These are phyloP conservation scores for Trebouxia sp. DNA, from an alignment of 139 green algal genomes.

Conservation along the genomic window DNA sequence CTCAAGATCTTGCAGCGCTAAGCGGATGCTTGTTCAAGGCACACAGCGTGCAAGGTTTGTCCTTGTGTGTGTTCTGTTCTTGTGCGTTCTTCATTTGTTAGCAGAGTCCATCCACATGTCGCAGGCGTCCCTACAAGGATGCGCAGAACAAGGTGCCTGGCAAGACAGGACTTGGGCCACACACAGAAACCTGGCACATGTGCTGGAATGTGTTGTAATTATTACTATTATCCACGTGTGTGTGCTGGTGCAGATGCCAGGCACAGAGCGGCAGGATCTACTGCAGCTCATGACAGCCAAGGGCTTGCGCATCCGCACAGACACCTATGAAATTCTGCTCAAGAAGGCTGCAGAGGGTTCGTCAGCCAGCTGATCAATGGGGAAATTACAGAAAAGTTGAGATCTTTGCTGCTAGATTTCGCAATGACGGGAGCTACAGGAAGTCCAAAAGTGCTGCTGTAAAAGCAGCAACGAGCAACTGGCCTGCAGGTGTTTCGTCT, in stretches of 20 bases:
- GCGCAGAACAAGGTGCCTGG: neutral
- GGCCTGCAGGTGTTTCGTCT: no score
- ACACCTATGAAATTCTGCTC: constrained; percentile 74
- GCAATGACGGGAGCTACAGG: no score
- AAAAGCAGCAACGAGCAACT: no score
- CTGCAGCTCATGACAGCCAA: constrained; percentile 65
- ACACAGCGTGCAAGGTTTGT: neutral
- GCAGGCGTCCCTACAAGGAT: neutral
- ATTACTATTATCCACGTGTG: neutral
- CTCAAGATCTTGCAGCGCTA: no score
- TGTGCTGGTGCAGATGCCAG: constrained; percentile 32
- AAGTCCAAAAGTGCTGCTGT: no score
- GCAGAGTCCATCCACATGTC: neutral
- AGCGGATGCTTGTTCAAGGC: no score
- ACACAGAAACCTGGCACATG: neutral
- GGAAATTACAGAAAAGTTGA: no score
- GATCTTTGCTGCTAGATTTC: no score
- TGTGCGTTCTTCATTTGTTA: neutral
- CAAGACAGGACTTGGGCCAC: no score
- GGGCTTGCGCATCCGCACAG: constrained; percentile 61
- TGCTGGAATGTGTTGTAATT: neutral
- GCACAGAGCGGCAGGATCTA: constrained; percentile 62
- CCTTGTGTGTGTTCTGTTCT: neutral
- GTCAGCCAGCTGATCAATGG: neutral
- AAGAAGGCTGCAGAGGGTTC: constrained; percentile 9